A percentile compares a stretch with the other conserved stretches of the same genome.
These are phyloP conservation scores for Coemansia sp. DNA, from an alignment of 192 early-diverging fungal species.

Conservation along the genomic window DNA sequence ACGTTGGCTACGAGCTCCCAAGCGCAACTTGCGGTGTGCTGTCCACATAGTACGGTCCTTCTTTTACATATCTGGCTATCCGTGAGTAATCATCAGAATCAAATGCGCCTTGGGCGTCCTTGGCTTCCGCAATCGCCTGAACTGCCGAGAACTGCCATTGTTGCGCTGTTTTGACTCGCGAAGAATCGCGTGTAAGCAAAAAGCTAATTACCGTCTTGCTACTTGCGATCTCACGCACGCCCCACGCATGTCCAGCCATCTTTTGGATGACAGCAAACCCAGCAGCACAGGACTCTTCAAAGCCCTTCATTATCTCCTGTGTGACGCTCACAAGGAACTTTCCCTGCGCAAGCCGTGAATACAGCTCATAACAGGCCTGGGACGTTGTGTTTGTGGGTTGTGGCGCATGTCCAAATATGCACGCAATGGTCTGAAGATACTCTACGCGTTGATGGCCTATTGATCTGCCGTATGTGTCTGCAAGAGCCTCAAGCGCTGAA, in stretches of 20 bases:
- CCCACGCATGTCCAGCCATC: conserved; percentile 45
- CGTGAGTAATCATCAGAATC: conserved; percentile 25
- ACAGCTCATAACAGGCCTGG: conserved; percentile 48
- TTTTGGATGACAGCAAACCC: conserved; percentile 48
- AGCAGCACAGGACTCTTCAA: conserved; percentile 49
- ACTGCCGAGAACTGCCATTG: conserved; percentile 50
- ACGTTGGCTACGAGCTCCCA: conserved; percentile 9
- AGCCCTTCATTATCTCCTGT: conserved; percentile 53
- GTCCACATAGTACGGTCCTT: conserved; percentile 46
- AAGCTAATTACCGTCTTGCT: conserved; percentile 40
- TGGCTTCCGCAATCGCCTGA: conserved; percentile 30
- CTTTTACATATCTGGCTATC: conserved; percentile 31
- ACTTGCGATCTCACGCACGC: conserved; percentile 46
- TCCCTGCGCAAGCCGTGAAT: conserved; percentile 34
- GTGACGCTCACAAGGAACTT: conserved; percentile 36
- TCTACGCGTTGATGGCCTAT: conserved; percentile 31
- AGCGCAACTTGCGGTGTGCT: conserved; percentile 35
- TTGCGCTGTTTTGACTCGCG: conserved; percentile 40
- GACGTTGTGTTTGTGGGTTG: conserved; percentile 24
- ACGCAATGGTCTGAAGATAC: conserved; percentile 44
- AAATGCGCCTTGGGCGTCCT: conserved; percentile 34
- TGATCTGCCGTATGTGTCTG: conserved; percentile 28
- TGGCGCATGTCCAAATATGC: conserved; percentile 39
- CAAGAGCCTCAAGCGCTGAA: conserved; percentile 37
- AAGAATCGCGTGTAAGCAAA: conserved; percentile 44